Base-by-base conservation (phyloP, 345 rosid genomes). In the Microcos paniculata region DNA sequence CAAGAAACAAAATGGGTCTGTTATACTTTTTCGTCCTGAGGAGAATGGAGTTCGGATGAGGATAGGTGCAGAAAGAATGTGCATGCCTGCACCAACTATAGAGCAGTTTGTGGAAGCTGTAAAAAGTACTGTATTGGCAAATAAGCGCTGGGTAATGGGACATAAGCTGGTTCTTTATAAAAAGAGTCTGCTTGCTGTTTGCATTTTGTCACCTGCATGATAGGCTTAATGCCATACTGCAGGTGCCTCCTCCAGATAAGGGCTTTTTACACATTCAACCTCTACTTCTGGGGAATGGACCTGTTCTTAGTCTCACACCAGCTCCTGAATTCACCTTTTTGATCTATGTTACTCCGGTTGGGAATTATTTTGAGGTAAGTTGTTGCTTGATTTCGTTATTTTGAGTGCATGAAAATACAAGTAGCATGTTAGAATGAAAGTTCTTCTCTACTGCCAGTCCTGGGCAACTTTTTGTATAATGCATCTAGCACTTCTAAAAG, bases 101-200 rank as follows among this genome's bases (percentile, higher is more conserved):
- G 74, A 80, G 8, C 80, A 80, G 70, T 83, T 83, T 78, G 66
- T 78, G 75, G 76, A 80, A 68, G 84, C 84, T 45, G 84, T 78
- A 19, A 84, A 79, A 76, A 35, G 23, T 53, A 76, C 80, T 28
- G 81, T 71, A 9, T 70, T 42, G 53, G 81, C 78, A 35, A 84
- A 84, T 71, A 66, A 75, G 64, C 49, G 67, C 19, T 79, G 87
- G 87, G 87, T 79, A 81, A 79, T 68, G 6, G 46, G 46, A 33
- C 35, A 0, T 62, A 55, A 31, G 33, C 35, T 75, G 40, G 40
- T 57, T 77, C 73, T 70, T 31, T 45, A n/a, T 51, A 21, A 51
- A 57, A 65, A 40, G 76, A 31, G 21, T 79, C 40, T 16, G 72
- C 21, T 56, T 51, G 49, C 8, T 43, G 62, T 28, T 77, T 77